Conservation (phyloP, 768 basidiomycete genomes). For the Mycena pura region DNA sequence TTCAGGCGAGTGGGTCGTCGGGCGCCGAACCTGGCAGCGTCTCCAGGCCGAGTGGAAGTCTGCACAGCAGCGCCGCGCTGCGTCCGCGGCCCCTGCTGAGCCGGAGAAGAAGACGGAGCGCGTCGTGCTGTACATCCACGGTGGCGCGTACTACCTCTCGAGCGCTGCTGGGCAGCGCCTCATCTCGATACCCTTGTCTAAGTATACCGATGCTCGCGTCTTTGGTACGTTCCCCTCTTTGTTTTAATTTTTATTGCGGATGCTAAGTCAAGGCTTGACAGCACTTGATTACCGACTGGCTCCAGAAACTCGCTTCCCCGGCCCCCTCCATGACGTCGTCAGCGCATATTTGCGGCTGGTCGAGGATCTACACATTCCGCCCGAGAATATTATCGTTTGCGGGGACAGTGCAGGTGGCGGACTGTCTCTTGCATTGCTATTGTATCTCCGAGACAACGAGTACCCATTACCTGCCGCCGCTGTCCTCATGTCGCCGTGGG, state of each 20-base stretch:
- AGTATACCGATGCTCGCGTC: constrained; percentile 86
- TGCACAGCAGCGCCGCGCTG: constrained; percentile 36
- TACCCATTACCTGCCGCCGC: constrained; percentile 86
- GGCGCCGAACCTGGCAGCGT: constrained; percentile 86
- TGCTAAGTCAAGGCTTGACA: constrained; percentile 35
- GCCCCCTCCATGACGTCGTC: constrained; percentile 86
- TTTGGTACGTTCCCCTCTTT: constrained; percentile 55
- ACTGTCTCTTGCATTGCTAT: constrained; percentile 79
- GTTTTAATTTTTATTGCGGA: neutral
- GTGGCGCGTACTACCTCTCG: constrained; percentile 80
- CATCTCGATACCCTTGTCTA: constrained; percentile 90
- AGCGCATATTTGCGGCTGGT: constrained; percentile 85
- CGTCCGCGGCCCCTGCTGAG: constrained; percentile 26
- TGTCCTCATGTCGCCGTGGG: constrained; percentile 94
- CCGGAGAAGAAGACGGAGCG: constrained; percentile 64
- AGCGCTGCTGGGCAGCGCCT: constrained; percentile 90
- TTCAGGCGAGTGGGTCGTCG: constrained; percentile 97
- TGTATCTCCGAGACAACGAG: constrained; percentile 93
- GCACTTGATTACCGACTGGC: constrained; percentile 96
- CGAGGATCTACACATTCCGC: constrained; percentile 87
- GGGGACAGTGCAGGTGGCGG: constrained; percentile 97
- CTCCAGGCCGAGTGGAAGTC: constrained; percentile 84
- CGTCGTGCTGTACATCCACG: constrained; percentile 93
- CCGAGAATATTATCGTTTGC: constrained; percentile 86
- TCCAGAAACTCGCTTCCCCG: constrained; percentile 94